These are phyloP conservation scores for Clonostachys byssicola DNA, from an alignment of 2,329 filamentous ascomycete species.

Conservation along the genomic window DNA sequence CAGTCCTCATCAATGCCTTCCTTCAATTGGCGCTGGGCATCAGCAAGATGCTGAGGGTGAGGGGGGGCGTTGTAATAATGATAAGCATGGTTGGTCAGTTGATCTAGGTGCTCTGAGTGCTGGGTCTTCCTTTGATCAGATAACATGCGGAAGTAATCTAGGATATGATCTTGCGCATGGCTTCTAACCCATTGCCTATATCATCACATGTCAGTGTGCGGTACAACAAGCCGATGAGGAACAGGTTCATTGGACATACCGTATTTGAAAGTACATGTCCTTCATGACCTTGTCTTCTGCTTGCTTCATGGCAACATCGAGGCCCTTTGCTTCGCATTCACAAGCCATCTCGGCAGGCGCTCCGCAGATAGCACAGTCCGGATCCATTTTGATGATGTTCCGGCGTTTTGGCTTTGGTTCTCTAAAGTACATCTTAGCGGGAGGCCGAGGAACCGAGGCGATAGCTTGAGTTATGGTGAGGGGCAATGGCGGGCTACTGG, in stretches of 20 bases:
- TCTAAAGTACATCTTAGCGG: slow-evolving; percentile 44
- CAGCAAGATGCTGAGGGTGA: slow-evolving; percentile 57
- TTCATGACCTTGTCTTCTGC: slow-evolving; percentile 62
- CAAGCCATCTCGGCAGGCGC: slow-evolving; percentile 54
- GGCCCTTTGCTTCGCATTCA: slow-evolving; percentile 62
- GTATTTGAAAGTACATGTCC: slow-evolving; percentile 57
- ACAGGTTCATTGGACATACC: slow-evolving; percentile 35
- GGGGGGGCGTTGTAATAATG: slow-evolving; percentile 54
- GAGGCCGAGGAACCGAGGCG: neutral
- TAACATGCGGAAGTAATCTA: slow-evolving; percentile 59
- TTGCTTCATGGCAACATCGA: slow-evolving; percentile 59
- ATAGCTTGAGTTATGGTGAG: too few relatives aligned
- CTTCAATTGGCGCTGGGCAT: slow-evolving; percentile 63
- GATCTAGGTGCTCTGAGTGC: slow-evolving; percentile 51
- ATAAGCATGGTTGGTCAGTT: slow-evolving; percentile 48
- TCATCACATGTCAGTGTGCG: too few relatives aligned
- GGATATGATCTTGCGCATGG: slow-evolving; percentile 64
- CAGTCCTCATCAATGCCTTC: slow-evolving; percentile 76
- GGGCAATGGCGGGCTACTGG: too few relatives aligned
- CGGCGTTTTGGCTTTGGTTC: slow-evolving; percentile 23
- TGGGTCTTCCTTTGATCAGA: slow-evolving; percentile 56
- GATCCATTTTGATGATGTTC: slow-evolving; percentile 60
- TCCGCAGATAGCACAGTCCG: slow-evolving; percentile 64
- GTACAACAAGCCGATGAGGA: neutral
- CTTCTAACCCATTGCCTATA: slow-evolving; percentile 58